Evolutionary conservation across 805 yeast genomes (phyloP).

Genomic region (Myxozyma vanderwaltii): DNA sequence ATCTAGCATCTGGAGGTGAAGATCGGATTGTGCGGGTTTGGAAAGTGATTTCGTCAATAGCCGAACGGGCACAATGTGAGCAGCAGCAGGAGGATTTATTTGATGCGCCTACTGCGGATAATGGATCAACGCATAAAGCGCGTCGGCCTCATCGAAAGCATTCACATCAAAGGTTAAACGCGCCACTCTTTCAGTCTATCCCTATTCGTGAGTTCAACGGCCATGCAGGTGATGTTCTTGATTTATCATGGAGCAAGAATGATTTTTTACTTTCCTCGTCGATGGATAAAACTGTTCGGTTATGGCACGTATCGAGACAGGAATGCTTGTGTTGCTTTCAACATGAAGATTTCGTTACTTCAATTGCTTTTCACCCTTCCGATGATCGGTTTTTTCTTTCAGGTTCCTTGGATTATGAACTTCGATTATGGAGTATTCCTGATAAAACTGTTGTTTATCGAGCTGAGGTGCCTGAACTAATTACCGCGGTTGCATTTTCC

Average conservation of each 20-base stretch:
- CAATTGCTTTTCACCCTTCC: slow-evolving; percentile 74
- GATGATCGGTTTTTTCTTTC: slow-evolving; percentile 87
- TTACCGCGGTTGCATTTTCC: slow-evolving; percentile 74
- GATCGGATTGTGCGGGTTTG: slow-evolving; percentile 69
- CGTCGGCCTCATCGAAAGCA: neutral
- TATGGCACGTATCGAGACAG: slow-evolving; percentile 80
- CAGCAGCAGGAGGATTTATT: slow-evolving; percentile 28
- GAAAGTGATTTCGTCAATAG: slow-evolving; percentile 75
- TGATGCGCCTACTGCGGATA: neutral
- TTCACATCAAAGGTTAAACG: slow-evolving; percentile 46
- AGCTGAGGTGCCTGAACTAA: slow-evolving; percentile 61
- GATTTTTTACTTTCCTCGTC: slow-evolving; percentile 78
- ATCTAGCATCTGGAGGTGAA: slow-evolving; percentile 80
- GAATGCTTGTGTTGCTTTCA: slow-evolving; percentile 63
- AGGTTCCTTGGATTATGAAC: slow-evolving; percentile 74
- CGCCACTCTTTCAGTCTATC: slow-evolving; percentile 74
- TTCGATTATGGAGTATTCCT: slow-evolving; percentile 82
- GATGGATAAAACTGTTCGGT: slow-evolving; percentile 77
- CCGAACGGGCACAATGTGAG: slow-evolving; percentile 55
- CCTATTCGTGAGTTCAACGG: slow-evolving; percentile 66
- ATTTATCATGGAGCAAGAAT: slow-evolving; percentile 85
- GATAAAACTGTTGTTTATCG: slow-evolving; percentile 66
- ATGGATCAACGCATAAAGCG: slow-evolving; percentile 2
- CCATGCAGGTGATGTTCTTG: slow-evolving; percentile 70
- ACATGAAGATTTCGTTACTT: slow-evolving; percentile 82